Conservation (phyloP, 352 stramenopile species). For the Phytophthora aleatoria region DNA sequence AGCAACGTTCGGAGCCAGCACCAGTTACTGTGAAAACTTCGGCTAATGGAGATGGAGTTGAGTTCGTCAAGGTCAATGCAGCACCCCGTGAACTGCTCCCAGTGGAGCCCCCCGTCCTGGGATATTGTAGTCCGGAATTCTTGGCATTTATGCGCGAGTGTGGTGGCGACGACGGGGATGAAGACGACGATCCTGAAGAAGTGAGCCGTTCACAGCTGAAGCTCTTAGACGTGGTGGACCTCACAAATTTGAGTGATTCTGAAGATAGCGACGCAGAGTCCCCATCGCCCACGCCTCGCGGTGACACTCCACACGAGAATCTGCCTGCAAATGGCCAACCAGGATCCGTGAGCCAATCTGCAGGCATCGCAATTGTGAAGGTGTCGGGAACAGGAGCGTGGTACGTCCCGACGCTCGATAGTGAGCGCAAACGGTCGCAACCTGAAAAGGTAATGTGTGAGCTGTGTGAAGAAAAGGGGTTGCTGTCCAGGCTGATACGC, state of each 20-base stretch:
- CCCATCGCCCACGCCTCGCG: constrained; percentile 11
- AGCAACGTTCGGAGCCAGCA: constrained; percentile 9
- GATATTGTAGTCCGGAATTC: constrained; percentile 49
- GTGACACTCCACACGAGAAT: background rate
- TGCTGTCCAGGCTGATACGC: constrained; percentile 41
- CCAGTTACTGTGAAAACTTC: background rate
- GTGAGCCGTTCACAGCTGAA: constrained; percentile 35
- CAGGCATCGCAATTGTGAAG: background rate
- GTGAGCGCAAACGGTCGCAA: constrained; percentile 31
- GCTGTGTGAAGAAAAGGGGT: constrained; percentile 56
- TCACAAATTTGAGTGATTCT: constrained; percentile 65
- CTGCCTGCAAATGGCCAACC: constrained; percentile 1
- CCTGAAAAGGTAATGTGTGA: constrained; percentile 55
- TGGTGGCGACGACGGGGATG: constrained; percentile 41
- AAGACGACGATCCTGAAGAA: constrained; percentile 51
- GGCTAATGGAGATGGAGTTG: constrained; percentile 9
- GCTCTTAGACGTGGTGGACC: constrained; percentile 62
- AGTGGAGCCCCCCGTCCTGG: constrained; percentile 31
- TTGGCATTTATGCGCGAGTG: constrained; percentile 55
- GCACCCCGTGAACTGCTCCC: constrained; percentile 10
- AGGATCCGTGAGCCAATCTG: background rate
- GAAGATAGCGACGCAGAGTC: constrained; percentile 43
- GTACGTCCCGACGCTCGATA: constrained; percentile 24
- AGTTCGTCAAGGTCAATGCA: constrained; percentile 15
- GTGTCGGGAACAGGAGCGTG: constrained; percentile 21